Base-by-base conservation (phyloP, 495 filamentous ascomycete genomes). In the Aspergillus ellipticus region DNA sequence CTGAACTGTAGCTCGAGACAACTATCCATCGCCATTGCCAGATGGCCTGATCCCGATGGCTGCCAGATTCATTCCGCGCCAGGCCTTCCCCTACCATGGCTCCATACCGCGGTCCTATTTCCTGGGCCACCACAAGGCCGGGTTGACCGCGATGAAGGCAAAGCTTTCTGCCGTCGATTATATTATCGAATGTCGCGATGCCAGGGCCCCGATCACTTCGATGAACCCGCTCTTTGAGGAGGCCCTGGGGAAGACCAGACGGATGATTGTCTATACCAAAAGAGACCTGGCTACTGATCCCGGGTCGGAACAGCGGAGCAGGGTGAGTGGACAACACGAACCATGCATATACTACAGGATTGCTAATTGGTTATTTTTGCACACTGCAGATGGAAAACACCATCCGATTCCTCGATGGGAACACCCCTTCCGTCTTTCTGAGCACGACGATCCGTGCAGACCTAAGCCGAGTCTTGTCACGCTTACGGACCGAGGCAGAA, bases 101-200 rank as follows among this genome's bases (percentile, higher is more conserved):
- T 83, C 83, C 31, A 84, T 97, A 54, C 88, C 89, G 13, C 84
- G 89, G 21, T 94, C 95, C 53, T 99, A 97, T 77, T 99, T 87
- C 79, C 83, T 97, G n/a, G 94, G 94, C 54, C 94, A 99, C 69
- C 94, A 99, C 77, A 79, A 81, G 42, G 78, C 88, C 33, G 94
- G 89, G n/a, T 76, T 97, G 19, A 74, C 75, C 17, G 86, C 88
- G 67, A 97, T 99, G 89, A 89, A 89, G 70, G 84, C 83, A 53
- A 79, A 88, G 73, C 82, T 99, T 45, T 83, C 84, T 42, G 81
- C 84, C 46, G 88, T 96, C 54, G 89, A 92, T 59, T 86, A 97
- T 43, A 83, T 99, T 48, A 83, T 99, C 54, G 94, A 99, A 72
- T 96, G 92, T 72, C 88, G 94, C 50, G 94, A 99, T 73, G 93